Conservation (phyloP, 148 eudicot species). For the Rhododendron henanense region DNA sequence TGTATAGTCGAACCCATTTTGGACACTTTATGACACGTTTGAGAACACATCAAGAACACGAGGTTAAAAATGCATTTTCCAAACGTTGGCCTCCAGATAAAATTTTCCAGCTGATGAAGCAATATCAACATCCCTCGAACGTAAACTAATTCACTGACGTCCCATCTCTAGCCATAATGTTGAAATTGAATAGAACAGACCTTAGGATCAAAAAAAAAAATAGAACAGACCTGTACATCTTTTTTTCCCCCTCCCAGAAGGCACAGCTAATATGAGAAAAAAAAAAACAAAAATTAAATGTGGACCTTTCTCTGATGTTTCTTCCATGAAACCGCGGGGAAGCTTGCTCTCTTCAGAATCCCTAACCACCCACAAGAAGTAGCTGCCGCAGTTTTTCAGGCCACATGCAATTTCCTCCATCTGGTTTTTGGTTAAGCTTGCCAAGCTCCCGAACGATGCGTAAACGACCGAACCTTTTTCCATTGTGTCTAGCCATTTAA, state of each 20-base stretch:
- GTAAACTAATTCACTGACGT: background rate
- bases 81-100: background rate
- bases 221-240: background rate
- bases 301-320: background rate
- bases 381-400: slow-evolving; percentile 8
- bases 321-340: slow-evolving; percentile 21
- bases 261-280: background rate
- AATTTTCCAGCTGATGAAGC: background rate
- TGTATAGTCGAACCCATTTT: background rate
- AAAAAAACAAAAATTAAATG: background rate
- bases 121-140: background rate
- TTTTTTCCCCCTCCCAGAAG: background rate
- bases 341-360: slow-evolving; percentile 38
- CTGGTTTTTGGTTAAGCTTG: slow-evolving; percentile 29
- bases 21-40: background rate
- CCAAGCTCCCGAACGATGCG: slow-evolving; percentile 58
- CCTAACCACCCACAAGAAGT: slow-evolving; percentile 61
- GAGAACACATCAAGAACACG: background rate
- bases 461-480: slow-evolving; percentile 38
- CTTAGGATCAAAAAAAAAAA: too few relatives aligned
- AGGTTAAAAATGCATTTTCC: background rate
- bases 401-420: slow-evolving; percentile 54
- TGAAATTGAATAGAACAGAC: background rate
- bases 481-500: slow-evolving; percentile 45
- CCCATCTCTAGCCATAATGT: background rate